Evolutionary conservation across 1,284 basidiomycete species (phyloP).

Genomic region (Ustilago hordei): DNA sequence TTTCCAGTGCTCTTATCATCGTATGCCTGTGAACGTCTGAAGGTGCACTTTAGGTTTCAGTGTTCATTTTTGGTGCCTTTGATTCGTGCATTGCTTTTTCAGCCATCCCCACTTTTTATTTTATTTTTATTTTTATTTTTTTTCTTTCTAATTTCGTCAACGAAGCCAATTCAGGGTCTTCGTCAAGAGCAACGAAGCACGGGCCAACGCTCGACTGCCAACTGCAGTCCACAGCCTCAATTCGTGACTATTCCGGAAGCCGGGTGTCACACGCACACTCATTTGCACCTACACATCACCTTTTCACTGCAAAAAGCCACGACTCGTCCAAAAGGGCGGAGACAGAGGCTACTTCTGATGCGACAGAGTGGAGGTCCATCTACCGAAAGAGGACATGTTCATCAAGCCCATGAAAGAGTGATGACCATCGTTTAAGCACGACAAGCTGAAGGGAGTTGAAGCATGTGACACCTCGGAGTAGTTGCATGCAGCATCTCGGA

Average conservation of each 20-base stretch:
- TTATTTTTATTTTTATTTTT: background rate
- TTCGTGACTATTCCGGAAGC: background rate
- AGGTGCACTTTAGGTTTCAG: background rate
- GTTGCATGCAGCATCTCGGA: too few species aligned
- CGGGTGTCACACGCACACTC: too few species aligned
- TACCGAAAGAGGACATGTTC: background rate
- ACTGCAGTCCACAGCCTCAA: background rate
- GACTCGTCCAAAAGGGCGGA: too few species aligned
- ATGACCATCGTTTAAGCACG: background rate
- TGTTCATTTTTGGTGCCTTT: conserved; percentile 3
- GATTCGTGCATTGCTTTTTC: conserved; percentile 1
- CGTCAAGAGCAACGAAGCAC: conserved; percentile 10
- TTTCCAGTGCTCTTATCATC: too few species aligned
- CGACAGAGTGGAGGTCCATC: too few species aligned
- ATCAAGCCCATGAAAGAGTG: background rate
- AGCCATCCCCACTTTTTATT: background rate
- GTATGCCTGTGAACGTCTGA: too few species aligned
- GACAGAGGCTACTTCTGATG: too few species aligned
- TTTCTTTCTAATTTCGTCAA: conserved; percentile 5
- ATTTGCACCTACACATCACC: background rate
- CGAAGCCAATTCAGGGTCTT: conserved; percentile 1
- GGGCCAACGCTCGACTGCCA: background rate
- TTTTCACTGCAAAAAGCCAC: background rate
- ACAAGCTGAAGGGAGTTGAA: background rate
- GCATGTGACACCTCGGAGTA: too few species aligned